Percentiles rank a stretch among this genome's conserved stretches.
Conservation (phyloP, 2,329 filamentous ascomycete genomes). For the Aspergillus fischeri region DNA sequence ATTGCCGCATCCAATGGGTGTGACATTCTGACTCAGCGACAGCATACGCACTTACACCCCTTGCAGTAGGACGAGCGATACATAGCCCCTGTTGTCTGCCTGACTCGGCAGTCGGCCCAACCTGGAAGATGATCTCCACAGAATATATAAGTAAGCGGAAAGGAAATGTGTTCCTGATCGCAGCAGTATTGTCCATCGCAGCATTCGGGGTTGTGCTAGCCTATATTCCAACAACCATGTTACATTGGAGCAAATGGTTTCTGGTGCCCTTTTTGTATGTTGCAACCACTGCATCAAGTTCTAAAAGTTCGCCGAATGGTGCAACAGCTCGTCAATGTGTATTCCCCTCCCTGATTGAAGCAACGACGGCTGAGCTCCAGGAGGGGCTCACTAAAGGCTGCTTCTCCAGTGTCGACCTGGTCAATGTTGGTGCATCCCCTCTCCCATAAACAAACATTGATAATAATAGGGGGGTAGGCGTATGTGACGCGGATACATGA, state of each 20-base stretch:
- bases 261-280: neutral
- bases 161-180: neutral
- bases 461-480: constrained; percentile 30
- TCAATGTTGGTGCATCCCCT: constrained; percentile 30
- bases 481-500: constrained; percentile 51
- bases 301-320: neutral
- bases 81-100: neutral
- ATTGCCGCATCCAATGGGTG: neutral
- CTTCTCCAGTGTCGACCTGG: constrained; percentile 58
- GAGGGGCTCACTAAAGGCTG: constrained; percentile 46
- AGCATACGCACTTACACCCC: neutral
- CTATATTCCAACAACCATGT: neutral
- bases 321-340: constrained; percentile 3
- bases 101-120: neutral
- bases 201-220: neutral
- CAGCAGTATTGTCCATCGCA: neutral
- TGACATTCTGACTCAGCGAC: neutral
- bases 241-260: neutral
- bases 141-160: neutral
- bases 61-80: neutral
- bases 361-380: constrained; percentile 49
- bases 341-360: constrained; percentile 46
- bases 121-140: neutral
- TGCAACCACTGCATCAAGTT: neutral
- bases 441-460: neutral